A percentile compares a stretch with the other conserved stretches of the same genome.
Conservation (phyloP, 768 basidiomycete species). For the Rhizopogon vesiculosus region DNA sequence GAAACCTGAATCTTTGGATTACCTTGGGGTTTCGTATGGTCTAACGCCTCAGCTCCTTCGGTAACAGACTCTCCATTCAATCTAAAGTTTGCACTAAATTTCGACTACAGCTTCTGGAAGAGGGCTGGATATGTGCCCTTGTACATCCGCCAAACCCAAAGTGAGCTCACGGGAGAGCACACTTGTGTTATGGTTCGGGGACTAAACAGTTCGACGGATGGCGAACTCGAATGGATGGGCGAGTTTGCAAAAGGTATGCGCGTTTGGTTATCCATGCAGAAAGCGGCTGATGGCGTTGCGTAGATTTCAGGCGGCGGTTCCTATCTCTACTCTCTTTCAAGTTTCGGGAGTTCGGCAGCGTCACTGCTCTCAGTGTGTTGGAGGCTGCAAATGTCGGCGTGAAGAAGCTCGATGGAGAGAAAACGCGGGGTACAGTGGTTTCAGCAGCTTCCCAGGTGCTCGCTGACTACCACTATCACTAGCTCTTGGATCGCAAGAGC, state of each 20-base stretch:
- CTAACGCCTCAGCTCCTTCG: constrained; percentile 81
- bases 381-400: constrained; percentile 74
- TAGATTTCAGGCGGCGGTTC: constrained; percentile 93
- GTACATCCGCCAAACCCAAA: constrained; percentile 89
- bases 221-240: constrained; percentile 74
- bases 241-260: constrained; percentile 79
- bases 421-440: constrained; percentile 15
- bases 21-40: constrained; percentile 95
- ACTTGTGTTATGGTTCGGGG: constrained; percentile 94
- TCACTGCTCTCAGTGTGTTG: constrained; percentile 81
- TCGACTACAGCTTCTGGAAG: constrained; percentile 83
- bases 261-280: not conserved
- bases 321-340: constrained; percentile 86
- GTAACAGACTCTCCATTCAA: constrained; percentile 29
- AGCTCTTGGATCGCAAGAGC: constrained; percentile 34
- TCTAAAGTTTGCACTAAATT: not conserved
- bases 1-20: constrained; percentile 87
- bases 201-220: constrained; percentile 59
- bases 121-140: constrained; percentile 86
- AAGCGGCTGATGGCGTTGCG: not conserved
- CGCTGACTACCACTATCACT: constrained; percentile 27
- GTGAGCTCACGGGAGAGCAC: constrained; percentile 95
- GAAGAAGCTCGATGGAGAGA: constrained; percentile 39
- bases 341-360: constrained; percentile 90
- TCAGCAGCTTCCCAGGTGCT: not conserved